Conservation (phyloP, 2,329 filamentous ascomycete species). For the Curvularia hawaiiensis region DNA sequence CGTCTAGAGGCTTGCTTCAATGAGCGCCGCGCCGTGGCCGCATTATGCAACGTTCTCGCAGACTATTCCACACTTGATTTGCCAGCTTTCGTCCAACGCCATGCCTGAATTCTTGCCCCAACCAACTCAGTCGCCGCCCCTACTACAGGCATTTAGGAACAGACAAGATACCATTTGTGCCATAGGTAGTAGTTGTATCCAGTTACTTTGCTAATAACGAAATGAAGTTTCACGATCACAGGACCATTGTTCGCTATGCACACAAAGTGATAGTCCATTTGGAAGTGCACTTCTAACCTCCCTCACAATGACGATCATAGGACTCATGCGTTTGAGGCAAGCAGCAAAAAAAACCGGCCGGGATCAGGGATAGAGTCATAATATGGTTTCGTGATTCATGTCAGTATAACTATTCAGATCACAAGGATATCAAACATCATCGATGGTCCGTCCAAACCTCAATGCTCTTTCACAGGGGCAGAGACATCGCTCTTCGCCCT, state of each 20-base stretch:
- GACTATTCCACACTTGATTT: no score
- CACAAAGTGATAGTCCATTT: not conserved
- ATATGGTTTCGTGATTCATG: not conserved
- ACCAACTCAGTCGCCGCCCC: no score
- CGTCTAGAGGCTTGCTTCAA: no score
- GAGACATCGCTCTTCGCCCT: conserved; percentile 4
- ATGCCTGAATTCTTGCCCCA: no score
- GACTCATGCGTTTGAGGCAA: not conserved
- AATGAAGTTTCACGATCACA: not conserved
- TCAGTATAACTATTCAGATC: not conserved
- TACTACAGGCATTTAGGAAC: no score
- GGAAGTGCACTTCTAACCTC: not conserved
- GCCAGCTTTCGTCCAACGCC: no score
- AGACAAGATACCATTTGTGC: no score
- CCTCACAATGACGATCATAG: not conserved
- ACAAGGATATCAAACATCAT: not conserved
- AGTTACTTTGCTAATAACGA: not conserved
- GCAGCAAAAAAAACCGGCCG: not conserved
- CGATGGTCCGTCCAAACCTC: not conserved
- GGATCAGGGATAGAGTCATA: not conserved
- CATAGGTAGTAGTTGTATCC: no score
- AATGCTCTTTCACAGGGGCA: conserved; percentile 2
- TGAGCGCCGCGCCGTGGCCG: no score
- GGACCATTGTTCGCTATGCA: not conserved
- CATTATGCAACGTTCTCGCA: no score